phyloP scores from a whole-genome alignment of 1,139 yeast species.

The Hyphopichia pseudoburtonii region DNA sequence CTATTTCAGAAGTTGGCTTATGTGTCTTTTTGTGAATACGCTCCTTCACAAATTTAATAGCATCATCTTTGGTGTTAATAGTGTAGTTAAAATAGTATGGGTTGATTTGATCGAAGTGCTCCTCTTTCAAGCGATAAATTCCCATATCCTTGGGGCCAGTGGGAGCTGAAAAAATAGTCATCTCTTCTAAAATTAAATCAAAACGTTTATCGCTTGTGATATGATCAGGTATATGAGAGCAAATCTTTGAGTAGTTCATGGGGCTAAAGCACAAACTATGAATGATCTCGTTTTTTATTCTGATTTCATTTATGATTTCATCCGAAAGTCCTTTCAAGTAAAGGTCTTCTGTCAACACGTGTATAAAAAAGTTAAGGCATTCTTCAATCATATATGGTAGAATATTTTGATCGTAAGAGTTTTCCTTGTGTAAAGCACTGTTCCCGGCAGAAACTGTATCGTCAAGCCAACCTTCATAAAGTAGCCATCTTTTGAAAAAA shows the following conservation, averaged over 20 bases:
- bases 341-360: conserved; percentile 66
- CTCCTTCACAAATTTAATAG: conserved; percentile 57
- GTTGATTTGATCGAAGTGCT: conserved; percentile 56
- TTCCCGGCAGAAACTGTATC: conserved; percentile 1
- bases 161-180: conserved; percentile 67
- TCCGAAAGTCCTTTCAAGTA: conserved; percentile 54
- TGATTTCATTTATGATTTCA: conserved; percentile 49
- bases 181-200: conserved; percentile 61
- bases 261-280: conserved; percentile 79
- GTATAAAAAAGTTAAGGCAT: conserved; percentile 68
- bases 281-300: conserved; percentile 67
- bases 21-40: conserved; percentile 31
- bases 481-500: conserved; percentile 69
- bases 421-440: no score
- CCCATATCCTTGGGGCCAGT: conserved; percentile 66
- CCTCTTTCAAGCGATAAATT: conserved; percentile 62
- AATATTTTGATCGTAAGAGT: conserved; percentile 44
- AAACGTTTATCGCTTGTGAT: conserved; percentile 70
- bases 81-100: conserved; percentile 82
- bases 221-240: conserved; percentile 73
- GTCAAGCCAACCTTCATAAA: conserved; percentile 51
- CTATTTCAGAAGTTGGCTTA: conserved; percentile 41
- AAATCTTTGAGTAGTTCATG: conserved; percentile 68
- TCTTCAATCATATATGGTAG: conserved; percentile 73
- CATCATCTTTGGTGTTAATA: conserved; percentile 76